These are phyloP conservation scores for Sporobolus alterniflorus DNA, from an alignment of 202 grass and related monocot genomes.

Conservation along the genomic window DNA sequence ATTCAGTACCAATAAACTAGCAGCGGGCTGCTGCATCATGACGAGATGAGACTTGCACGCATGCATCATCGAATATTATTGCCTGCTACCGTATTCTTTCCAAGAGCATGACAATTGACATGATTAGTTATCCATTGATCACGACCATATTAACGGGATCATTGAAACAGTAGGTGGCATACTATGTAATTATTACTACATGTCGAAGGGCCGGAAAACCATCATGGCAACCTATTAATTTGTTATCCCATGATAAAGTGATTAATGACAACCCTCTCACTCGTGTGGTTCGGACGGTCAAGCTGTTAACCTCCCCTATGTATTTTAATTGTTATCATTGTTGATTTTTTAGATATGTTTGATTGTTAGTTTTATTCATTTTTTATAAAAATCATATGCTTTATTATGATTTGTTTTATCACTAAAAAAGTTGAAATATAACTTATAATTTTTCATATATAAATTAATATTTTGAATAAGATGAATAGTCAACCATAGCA, in stretches of 20 bases:
- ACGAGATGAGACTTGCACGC: neutral
- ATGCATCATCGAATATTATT: neutral
- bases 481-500: too few species aligned
- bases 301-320: neutral
- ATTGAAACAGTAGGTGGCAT: neutral
- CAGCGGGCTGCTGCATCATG: neutral
- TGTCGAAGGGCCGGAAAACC: neutral
- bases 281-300: slow-evolving; percentile 36
- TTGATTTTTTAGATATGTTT: too few species aligned
- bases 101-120: neutral
- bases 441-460: too few species aligned
- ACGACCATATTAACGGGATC: neutral
- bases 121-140: neutral
- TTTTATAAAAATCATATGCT: too few species aligned
- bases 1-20: too few species aligned
- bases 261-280: neutral
- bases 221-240: neutral
- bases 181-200: neutral
- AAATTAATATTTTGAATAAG: too few species aligned
- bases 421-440: too few species aligned
- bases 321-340: too few species aligned
- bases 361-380: too few species aligned
- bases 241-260: neutral
- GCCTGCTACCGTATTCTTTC: neutral
- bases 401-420: too few species aligned